Percentiles rank a stretch among this genome's conserved stretches.
Conservation (phyloP, 139 green algal species). For the Tetraselmis striata region DNA sequence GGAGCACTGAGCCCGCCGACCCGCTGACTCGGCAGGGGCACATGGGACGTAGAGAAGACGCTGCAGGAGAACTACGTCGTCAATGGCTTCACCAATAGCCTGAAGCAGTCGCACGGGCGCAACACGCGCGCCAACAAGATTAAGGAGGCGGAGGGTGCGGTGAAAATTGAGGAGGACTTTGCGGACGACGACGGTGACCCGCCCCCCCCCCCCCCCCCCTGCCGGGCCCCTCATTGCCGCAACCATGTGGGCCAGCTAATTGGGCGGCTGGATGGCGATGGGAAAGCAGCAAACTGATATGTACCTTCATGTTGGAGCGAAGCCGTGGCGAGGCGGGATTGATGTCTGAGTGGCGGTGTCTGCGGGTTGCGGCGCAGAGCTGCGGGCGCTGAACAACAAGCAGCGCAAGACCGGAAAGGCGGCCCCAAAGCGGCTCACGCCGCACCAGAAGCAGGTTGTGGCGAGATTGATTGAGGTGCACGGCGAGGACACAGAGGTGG, state of each 20-base stretch:
- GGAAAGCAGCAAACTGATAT: too few relatives aligned
- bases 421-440: constrained; percentile 37
- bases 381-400: constrained; percentile 28
- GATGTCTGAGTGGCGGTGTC: too few relatives aligned
- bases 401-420: constrained; percentile 14
- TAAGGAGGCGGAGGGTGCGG: background rate
- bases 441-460: constrained; percentile 32
- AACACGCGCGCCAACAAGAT: background rate
- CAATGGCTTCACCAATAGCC: background rate
- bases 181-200: background rate
- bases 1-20: too few relatives aligned
- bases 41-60: background rate
- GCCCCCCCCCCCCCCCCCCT: too few relatives aligned
- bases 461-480: constrained; percentile 25
- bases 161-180: background rate
- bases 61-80: background rate
- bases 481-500: constrained; percentile 18
- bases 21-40: background rate
- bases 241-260: too few relatives aligned
- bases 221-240: too few relatives aligned
- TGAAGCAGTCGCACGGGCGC: background rate
- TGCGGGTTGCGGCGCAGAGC: constrained; percentile 32
- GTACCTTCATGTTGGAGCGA: too few relatives aligned
- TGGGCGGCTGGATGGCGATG: too few relatives aligned
- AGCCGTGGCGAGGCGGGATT: too few relatives aligned